Evolutionary conservation across 129 eudicot species (phyloP).

Genomic region (Pseudognaphalium luteoalbum): DNA sequence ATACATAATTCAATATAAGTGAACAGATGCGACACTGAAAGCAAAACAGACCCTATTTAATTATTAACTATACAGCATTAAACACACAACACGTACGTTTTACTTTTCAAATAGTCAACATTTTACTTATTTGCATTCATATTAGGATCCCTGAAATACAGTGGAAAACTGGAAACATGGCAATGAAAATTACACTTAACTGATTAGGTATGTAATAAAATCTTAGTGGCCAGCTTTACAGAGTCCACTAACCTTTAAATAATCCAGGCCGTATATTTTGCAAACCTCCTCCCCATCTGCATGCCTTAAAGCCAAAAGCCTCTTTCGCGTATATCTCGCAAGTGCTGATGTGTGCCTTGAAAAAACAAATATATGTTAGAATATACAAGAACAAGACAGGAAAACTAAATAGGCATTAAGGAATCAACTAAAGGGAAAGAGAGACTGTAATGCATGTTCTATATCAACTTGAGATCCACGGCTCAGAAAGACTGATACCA

Average conservation of each 20-base stretch:
- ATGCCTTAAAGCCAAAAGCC: slow-evolving; percentile 70
- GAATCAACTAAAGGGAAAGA: neutral
- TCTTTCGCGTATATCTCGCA: slow-evolving; percentile 63
- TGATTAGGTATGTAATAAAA: slow-evolving; percentile 4
- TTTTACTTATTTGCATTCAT: slow-evolving; percentile 7
- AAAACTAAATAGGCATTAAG: neutral
- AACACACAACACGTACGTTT: neutral
- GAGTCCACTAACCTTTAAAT: slow-evolving; percentile 46
- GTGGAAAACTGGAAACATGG: slow-evolving; percentile 1
- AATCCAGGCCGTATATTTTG: slow-evolving; percentile 54
- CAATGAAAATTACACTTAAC: neutral
- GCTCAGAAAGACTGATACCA: too few species aligned
- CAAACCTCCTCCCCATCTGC: slow-evolving; percentile 69
- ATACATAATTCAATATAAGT: neutral
- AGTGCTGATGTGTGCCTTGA: slow-evolving; percentile 76
- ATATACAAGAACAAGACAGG: neutral
- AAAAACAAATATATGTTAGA: slow-evolving; percentile 23
- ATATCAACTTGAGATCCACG: neutral
- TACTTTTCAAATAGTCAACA: neutral
- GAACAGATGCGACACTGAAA: neutral
- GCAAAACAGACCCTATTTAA: neutral
- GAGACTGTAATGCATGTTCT: slow-evolving; percentile 10
- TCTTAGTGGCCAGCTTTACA: neutral
- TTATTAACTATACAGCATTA: neutral
- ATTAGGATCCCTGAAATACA: neutral